These are phyloP conservation scores for Colletotrichum cordylinicola DNA, from an alignment of 2,329 filamentous ascomycete genomes.

Conservation along the genomic window DNA sequence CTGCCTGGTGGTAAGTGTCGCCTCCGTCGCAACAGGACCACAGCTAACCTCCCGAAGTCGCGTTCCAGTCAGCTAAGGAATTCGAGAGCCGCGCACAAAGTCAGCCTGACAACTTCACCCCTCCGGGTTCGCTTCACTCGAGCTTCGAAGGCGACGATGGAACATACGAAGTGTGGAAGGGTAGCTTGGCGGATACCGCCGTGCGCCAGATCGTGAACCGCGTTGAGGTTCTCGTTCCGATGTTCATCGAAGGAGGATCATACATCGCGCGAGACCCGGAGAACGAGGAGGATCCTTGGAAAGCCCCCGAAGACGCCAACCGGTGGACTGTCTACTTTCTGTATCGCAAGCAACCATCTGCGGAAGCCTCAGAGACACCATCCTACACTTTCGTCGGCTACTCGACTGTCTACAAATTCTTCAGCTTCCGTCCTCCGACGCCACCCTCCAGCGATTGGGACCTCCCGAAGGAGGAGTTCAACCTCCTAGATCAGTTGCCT, in stretches of 20 bases:
- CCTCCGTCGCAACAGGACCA: background rate
- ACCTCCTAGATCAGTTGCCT: slow-evolving; percentile 66
- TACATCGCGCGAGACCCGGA: slow-evolving; percentile 61
- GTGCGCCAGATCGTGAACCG: slow-evolving; percentile 78
- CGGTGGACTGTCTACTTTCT: slow-evolving; percentile 94
- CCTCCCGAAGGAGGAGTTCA: slow-evolving; percentile 49
- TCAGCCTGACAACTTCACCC: slow-evolving; percentile 59
- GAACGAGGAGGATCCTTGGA: slow-evolving; percentile 38
- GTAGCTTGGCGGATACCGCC: slow-evolving; percentile 71
- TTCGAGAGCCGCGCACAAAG: slow-evolving; percentile 58
- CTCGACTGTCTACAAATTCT: slow-evolving; percentile 89
- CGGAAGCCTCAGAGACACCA: slow-evolving; percentile 47
- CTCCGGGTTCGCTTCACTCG: slow-evolving; percentile 76
- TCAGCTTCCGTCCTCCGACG: slow-evolving; percentile 61
- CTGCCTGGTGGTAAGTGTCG: slow-evolving; percentile 67
- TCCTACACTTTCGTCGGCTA: slow-evolving; percentile 89
- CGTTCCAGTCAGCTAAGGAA: slow-evolving; percentile 66
- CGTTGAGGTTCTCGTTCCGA: slow-evolving; percentile 80
- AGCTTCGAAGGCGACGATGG: slow-evolving; percentile 66
- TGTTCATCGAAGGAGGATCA: slow-evolving; percentile 94
- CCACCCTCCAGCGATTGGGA: slow-evolving; percentile 51
- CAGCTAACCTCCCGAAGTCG: slow-evolving; percentile 51
- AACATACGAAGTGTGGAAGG: slow-evolving; percentile 85
- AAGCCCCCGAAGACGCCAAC: slow-evolving; percentile 61
- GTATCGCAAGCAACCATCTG: slow-evolving; percentile 66